Evolutionary conservation across 177 flowering plant species (phyloP), one percentile per base, ranked within the genome.

Genomic region (Vitis hybrid): DNA sequence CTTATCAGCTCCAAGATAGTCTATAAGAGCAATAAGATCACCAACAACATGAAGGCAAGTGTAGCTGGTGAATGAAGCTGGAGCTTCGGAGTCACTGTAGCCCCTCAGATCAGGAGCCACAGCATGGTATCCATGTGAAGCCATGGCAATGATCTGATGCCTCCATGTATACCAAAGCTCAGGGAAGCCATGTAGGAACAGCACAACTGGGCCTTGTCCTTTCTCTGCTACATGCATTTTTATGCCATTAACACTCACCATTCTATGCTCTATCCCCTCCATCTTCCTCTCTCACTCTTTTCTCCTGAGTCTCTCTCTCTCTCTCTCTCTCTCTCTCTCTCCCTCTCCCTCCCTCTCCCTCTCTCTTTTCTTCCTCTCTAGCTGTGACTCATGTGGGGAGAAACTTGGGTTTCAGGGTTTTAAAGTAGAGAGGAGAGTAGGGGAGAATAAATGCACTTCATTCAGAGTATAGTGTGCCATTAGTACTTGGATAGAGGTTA

Each of bases 91-190:
- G 73, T 84, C 87, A 10, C 91, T 88, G 61, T 59, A 85, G 60
- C 88, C 88, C 7, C 88, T 83, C 12, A 87, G 76, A 63, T 87
- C 90, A 14, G 90, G 90, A 1, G 92, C 90, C 50, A 88, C 78
- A 3, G 85, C 83, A 15, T 76, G 74, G 76, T 83, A 86, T 1
- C 90, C 87, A 1, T 19, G 34, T 20, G 83, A 54, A 34, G 86
- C 77, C 7, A 87, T 60, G 50, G 82, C 71, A 2, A n/a, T 18
- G 11, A 88, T 83, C 66, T 90, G 94, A 82, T 84, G 86, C 57
- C 89, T 82, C 93, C 89, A 88, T 9, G 87, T 65, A 80, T 85
- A 86, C 84, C 92, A 88, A 29, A 88, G 78, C 62, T 86, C 87
- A 1, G 90, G 91, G 69, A 86, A 89, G 63, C 90, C 91, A 52